phyloP scores from a whole-genome alignment of 2,329 filamentous ascomycete genomes.

The Diaporthe ampelina region DNA sequence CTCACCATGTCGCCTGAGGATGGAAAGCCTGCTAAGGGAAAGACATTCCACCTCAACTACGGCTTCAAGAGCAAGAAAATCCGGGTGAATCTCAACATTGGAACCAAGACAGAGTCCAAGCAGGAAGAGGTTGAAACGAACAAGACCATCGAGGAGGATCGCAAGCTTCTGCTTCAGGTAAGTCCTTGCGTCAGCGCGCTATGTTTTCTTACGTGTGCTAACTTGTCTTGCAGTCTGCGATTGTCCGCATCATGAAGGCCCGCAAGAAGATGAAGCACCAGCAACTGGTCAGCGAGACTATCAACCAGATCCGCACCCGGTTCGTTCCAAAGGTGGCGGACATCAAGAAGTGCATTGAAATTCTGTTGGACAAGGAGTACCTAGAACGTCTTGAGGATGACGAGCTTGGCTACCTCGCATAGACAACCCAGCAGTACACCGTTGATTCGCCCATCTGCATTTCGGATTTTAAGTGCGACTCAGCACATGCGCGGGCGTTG shows the following conservation, averaged over 20 bases:
- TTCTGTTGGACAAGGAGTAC: constrained; percentile 98
- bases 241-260: constrained; percentile 99
- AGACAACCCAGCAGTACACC: constrained; percentile 49
- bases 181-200: constrained; percentile 53
- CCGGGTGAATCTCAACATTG: constrained; percentile 95
- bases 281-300: constrained; percentile 93
- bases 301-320: constrained; percentile 91
- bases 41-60: constrained; percentile 87
- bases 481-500: constrained; percentile 20
- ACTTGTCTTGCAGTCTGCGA: constrained; percentile 79
- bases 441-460: constrained; percentile 35
- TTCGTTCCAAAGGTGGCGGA: constrained; percentile 94
- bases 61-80: constrained; percentile 99
- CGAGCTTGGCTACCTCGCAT: constrained; percentile 94
- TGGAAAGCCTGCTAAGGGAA: constrained; percentile 82
- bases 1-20: constrained; percentile 79
- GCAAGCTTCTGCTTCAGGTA: constrained; percentile 97
- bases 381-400: constrained; percentile 95
- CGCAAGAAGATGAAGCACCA: constrained; percentile 99
- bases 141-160: constrained; percentile 99
- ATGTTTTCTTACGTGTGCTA: constrained; percentile 34
- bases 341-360: constrained; percentile 99
- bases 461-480: constrained; percentile 13
- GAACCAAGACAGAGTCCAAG: constrained; percentile 95
- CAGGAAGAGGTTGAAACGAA: constrained; percentile 97